Percentiles rank a stretch among this genome's conserved stretches.
Evolutionary conservation across 176 grass and related monocot species (phyloP).

Genomic region (Echinochloa phyllopogon): DNA sequence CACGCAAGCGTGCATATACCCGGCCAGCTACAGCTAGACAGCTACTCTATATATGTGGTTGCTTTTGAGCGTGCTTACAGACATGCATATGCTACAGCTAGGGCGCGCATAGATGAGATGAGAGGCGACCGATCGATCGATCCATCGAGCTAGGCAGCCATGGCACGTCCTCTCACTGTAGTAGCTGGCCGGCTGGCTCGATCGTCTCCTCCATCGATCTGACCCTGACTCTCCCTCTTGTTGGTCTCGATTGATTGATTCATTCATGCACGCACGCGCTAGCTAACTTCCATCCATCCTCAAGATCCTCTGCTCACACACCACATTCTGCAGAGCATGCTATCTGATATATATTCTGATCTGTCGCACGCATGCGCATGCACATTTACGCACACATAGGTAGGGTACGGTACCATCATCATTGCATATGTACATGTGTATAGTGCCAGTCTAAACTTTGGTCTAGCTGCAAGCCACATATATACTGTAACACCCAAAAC

Average conservation of each 20-base stretch:
- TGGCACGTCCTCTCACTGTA: conserved; percentile 48
- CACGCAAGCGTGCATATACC: not conserved
- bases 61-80: not conserved
- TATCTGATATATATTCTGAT: too few species aligned
- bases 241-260: conserved; percentile 20
- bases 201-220: too few species aligned
- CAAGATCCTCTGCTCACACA: conserved; percentile 9
- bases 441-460: not conserved
- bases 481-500: too few species aligned
- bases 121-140: conserved; percentile 19
- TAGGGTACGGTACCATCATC: not conserved
- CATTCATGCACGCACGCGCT: conserved; percentile 28
- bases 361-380: not conserved
- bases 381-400: not conserved
- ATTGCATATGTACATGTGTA: too few species aligned
- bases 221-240: too few species aligned
- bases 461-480: not conserved
- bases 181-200: not conserved
- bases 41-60: not conserved
- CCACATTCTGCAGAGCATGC: not conserved
- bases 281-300: too few species aligned
- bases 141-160: not conserved
- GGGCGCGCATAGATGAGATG: not conserved
- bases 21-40: not conserved
- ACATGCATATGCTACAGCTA: not conserved